Evolutionary conservation across 345 rosid genomes (phyloP).

Genomic region (Excoecaria agallocha): DNA sequence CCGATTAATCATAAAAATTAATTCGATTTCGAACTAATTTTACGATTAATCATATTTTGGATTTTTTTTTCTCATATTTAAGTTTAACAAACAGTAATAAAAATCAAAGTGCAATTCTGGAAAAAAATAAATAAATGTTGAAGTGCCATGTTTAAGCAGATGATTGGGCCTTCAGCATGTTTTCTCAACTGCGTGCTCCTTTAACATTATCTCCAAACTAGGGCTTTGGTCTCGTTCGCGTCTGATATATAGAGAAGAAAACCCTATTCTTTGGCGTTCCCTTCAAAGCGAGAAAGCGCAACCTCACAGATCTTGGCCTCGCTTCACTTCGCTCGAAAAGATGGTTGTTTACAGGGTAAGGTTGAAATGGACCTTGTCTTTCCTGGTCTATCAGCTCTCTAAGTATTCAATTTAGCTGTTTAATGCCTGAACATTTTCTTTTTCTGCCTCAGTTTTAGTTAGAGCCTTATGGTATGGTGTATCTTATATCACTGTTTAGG

Average conservation of each 20-base stretch:
- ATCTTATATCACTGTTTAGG: background rate
- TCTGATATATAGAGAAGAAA: background rate
- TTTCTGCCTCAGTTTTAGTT: background rate
- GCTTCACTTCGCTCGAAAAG: background rate
- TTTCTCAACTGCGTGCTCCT: fast-evolving
- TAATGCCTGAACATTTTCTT: background rate
- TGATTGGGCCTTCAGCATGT: slow-evolving; percentile 1
- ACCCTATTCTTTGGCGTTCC: background rate
- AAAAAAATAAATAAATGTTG: too few relatives aligned
- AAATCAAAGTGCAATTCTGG: too few relatives aligned
- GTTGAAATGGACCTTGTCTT: background rate
- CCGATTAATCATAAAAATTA: too few relatives aligned
- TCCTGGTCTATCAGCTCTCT: background rate
- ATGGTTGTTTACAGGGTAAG: slow-evolving; percentile 15
- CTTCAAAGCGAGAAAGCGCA: background rate
- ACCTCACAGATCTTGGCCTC: background rate
- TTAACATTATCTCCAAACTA: background rate
- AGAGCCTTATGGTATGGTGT: background rate
- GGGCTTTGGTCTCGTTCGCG: background rate
- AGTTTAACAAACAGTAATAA: too few relatives aligned
- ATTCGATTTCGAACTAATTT: too few relatives aligned
- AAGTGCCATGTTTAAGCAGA: background rate
- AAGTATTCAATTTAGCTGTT: background rate
- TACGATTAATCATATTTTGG: too few relatives aligned
- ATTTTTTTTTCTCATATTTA: too few relatives aligned